Base-by-base conservation (phyloP, 23 red algal genomes). In the Gracilaria caudata region DNA sequence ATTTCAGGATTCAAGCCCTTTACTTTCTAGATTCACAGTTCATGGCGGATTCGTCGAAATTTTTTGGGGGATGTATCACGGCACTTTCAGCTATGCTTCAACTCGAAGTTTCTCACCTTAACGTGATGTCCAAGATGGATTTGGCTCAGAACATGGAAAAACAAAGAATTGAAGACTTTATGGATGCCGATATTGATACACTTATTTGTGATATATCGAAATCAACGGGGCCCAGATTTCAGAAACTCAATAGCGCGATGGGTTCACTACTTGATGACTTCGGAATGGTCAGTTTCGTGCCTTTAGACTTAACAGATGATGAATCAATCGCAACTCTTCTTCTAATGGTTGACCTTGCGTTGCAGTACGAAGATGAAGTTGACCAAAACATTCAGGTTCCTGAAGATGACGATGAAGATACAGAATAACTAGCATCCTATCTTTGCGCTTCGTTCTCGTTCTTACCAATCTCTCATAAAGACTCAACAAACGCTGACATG, bases 81-180 rank as follows among this genome's bases (percentile, higher is more conserved):
- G 96, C 96, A 0, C 56, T 98, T 43, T 92, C 96, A 10, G 90
- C 96, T 25, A 98, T 98, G 96, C 41, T 98, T 24, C 96, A 95
- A 57, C 78, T 99, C 19, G 90, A 91, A 57, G 70, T 99, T 32
- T 86, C 97, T 11, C 97, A 99, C 75, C 28, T 99, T 14, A 99
- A 93, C 65, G 90, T 99, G 9, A 79, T 99, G 68, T 90, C 75
- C 40, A 99, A 99, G 47, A 91, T 94, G 92, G 97, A 99, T 76
- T 79, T 99, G 44, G 46, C 94, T 7, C 64, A 76, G 14, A 44
- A 80, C 30, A 78, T 73, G 20, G 51, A 26, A 7, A 79, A 89
- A 71, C 57, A 38, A 35, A 51, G 43, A 65, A 36, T 90, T 21
- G 76, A 81, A 21, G 93, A 95, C 34, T 80, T 77, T 36, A 80